Conservation (phyloP, 2,329 filamentous ascomycete genomes). For the Trichoderma simmonsii region DNA sequence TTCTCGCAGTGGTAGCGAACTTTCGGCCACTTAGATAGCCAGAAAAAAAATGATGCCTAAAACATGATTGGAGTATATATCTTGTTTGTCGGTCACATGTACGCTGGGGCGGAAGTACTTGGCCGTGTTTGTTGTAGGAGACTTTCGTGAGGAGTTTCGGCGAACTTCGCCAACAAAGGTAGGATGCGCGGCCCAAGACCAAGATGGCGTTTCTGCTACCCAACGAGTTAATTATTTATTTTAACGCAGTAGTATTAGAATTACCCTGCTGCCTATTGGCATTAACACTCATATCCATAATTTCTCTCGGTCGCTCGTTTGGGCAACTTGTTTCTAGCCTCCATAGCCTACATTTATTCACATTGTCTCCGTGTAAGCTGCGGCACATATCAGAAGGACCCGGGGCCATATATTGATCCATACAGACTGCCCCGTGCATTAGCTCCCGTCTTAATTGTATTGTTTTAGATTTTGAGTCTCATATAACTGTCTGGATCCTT, state of each 20-base stretch:
- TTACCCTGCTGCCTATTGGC: not conserved
- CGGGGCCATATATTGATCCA: not conserved
- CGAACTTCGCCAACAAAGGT: not conserved
- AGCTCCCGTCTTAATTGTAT: not conserved
- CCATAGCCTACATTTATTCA: not conserved
- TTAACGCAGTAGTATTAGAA: not conserved
- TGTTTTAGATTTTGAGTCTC: not conserved
- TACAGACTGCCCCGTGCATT: not conserved
- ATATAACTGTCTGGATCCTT: rapidly evolving
- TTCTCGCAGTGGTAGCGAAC: not conserved
- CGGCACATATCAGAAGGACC: not conserved
- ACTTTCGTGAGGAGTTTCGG: not conserved
- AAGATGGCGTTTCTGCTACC: not conserved
- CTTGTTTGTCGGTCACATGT: not conserved
- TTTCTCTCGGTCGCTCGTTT: not conserved
- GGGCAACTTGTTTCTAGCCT: not conserved
- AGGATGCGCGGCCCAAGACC: not conserved
- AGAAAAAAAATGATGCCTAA: not conserved
- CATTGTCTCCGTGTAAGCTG: not conserved
- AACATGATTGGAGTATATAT: not conserved
- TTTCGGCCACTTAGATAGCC: not conserved
- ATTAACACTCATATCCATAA: not conserved
- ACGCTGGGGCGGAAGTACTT: not conserved
- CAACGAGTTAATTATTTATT: not conserved
- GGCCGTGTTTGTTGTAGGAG: not conserved